These are phyloP conservation scores for Ophiocordyceps sinensis DNA, from an alignment of 2,329 filamentous ascomycete genomes.

Conservation along the genomic window DNA sequence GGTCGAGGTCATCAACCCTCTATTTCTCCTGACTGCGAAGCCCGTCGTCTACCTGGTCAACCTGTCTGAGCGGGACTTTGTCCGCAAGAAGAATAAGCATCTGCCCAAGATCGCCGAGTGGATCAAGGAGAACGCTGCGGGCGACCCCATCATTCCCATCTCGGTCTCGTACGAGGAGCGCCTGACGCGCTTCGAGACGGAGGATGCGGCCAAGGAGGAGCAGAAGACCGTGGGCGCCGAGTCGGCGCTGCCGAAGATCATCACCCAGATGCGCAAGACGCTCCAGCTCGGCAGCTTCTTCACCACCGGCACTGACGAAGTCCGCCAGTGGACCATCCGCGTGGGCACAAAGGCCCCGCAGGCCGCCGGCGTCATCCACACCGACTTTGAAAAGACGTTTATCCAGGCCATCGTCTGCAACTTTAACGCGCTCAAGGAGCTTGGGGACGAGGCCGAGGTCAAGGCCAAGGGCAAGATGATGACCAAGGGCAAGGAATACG, in stretches of 20 bases:
- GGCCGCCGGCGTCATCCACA: conserved; percentile 94
- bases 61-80: conserved; percentile 90
- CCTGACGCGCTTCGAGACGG: conserved; percentile 63
- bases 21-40: conserved; percentile 90
- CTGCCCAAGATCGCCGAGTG: conserved; percentile 85
- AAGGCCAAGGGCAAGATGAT: conserved; percentile 92
- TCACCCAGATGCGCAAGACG: conserved; percentile 83
- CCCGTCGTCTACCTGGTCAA: conserved; percentile 96
- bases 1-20: conserved; percentile 95
- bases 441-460: conserved; percentile 75
- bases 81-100: conserved; percentile 99
- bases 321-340: conserved; percentile 95
- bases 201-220: conserved; percentile 67
- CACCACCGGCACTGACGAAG: conserved; percentile 89
- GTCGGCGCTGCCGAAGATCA: conserved; percentile 81
- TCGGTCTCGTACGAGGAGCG: conserved; percentile 91
- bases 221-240: conserved; percentile 78
- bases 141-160: conserved; percentile 84
- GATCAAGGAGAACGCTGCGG: conserved; percentile 80
- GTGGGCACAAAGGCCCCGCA: conserved; percentile 95
- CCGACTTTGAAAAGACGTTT: conserved; percentile 98
- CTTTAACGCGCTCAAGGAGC: conserved; percentile 65
- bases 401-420: conserved; percentile 96
- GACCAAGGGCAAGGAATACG: conserved; percentile 98
- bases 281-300: conserved; percentile 92